Percentiles rank a stretch among this genome's conserved stretches.
phyloP scores from a whole-genome alignment of 2,329 filamentous ascomycete genomes.

The Monosporascus sp. region DNA sequence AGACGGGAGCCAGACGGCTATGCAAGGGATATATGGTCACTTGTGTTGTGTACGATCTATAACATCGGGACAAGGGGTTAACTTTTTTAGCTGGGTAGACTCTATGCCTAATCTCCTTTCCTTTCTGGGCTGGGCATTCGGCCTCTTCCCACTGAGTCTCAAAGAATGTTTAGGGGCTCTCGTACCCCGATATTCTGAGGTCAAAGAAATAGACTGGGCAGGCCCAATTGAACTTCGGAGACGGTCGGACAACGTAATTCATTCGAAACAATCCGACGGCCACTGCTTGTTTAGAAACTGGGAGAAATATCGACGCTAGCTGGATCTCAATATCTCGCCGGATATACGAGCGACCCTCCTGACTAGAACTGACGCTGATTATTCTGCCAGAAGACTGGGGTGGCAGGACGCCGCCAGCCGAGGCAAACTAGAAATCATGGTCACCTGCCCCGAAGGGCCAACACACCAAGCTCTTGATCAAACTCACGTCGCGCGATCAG shows the following conservation, averaged over 20 bases:
- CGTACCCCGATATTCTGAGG: background rate
- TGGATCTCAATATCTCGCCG: background rate
- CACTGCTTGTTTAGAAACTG: background rate
- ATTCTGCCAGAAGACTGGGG: conserved; percentile 1
- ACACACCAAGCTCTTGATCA: background rate
- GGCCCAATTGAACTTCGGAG: background rate
- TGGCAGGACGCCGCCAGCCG: background rate
- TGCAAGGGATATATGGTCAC: conserved; percentile 7
- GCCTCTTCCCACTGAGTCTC: conserved; percentile 3
- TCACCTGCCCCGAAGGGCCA: background rate
- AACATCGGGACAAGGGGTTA: conserved; percentile 1
- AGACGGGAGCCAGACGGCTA: background rate
- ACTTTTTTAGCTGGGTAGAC: background rate
- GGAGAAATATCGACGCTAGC: background rate
- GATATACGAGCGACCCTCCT: background rate
- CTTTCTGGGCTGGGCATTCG: conserved; percentile 6
- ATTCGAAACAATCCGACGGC: background rate
- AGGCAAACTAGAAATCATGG: background rate
- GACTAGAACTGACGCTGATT: background rate
- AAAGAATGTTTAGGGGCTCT: conserved; percentile 1
- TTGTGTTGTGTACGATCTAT: conserved; percentile 4
- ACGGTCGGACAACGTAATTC: background rate
- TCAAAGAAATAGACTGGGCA: background rate
- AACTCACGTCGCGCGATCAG: conserved; percentile 2
- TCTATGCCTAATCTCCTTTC: conserved; percentile 6